Conservation (phyloP, 345 rosid species). For the Physaria fendleri region DNA sequence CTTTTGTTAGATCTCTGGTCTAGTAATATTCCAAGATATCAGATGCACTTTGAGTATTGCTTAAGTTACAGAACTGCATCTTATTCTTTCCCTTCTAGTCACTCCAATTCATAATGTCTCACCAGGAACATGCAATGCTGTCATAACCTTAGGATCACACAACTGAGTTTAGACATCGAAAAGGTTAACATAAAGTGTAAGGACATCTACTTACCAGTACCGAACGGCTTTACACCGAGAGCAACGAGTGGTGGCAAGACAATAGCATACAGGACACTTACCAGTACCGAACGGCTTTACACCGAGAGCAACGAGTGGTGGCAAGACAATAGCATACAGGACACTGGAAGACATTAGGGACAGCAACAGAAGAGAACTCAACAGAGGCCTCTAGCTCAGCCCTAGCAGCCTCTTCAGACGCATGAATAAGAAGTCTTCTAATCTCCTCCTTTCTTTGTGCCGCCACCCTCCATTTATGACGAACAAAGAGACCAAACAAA, state of each 20-base stretch:
- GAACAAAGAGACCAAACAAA: conserved; percentile 36
- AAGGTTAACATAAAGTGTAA: background rate
- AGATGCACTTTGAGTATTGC: conserved; percentile 7
- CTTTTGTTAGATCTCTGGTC: background rate
- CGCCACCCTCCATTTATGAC: conserved; percentile 66
- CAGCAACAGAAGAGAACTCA: conserved; percentile 33
- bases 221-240: conserved; percentile 81
- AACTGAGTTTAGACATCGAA: background rate
- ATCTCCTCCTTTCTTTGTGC: conserved; percentile 65
- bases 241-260: conserved; percentile 73
- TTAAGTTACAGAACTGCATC: background rate
- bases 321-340: conserved; percentile 73
- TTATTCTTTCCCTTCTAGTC: background rate
- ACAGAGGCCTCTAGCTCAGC: conserved; percentile 73
- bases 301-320: conserved; percentile 73
- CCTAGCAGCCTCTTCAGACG: conserved; percentile 77
- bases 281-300: conserved; percentile 94
- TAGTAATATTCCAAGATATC: conserved; percentile 3
- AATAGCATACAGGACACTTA: conserved; percentile 76
- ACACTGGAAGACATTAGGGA: conserved; percentile 44
- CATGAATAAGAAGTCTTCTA: conserved; percentile 63
- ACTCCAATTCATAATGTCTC: background rate
- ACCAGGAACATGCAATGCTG: background rate
- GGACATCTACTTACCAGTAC: conserved; percentile 57
- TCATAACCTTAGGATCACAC: conserved; percentile 6